A percentile compares a stretch with the other conserved stretches of the same genome.
phyloP scores from a whole-genome alignment of 768 basidiomycete species.

The Mycena rosella region DNA sequence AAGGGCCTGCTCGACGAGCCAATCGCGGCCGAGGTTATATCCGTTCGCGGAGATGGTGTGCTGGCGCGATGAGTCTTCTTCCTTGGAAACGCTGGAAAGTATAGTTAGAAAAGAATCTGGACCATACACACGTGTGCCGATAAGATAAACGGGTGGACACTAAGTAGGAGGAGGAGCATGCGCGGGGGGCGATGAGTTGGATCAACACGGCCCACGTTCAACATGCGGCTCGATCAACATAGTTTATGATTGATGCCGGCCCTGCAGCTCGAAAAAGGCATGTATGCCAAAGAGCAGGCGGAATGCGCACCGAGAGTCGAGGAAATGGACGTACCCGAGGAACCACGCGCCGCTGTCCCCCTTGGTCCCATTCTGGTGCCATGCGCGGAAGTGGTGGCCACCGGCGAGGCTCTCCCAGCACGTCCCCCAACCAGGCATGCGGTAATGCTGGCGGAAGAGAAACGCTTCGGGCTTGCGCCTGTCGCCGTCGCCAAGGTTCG shows the following conservation, averaged over 20 bases:
- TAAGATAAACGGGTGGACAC: no score
- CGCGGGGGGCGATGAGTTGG: no score
- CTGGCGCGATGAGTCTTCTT: conserved; percentile 73
- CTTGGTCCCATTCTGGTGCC: conserved; percentile 86
- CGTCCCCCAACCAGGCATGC: conserved; percentile 81
- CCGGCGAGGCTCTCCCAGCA: conserved; percentile 91
- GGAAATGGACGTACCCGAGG: conserved; percentile 66
- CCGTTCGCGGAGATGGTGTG: conserved; percentile 85
- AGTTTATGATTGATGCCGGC: no score
- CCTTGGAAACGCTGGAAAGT: conserved; percentile 74
- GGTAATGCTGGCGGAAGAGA: conserved; percentile 83
- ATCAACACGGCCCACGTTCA: no score
- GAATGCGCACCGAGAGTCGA: no score
- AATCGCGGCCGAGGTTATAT: conserved; percentile 86
- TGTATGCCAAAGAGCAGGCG: no score
- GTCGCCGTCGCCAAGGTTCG: conserved; percentile 88
- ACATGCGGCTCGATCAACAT: no score
- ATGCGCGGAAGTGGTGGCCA: conserved; percentile 92
- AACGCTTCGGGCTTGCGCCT: conserved; percentile 76
- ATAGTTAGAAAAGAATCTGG: background rate
- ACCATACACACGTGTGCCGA: no score
- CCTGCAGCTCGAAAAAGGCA: no score
- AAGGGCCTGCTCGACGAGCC: conserved; percentile 76
- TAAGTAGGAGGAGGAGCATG: no score
- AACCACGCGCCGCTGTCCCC: conserved; percentile 88